Conservation (phyloP, 257 asterid genomes). For the Fraxinus anomala region DNA sequence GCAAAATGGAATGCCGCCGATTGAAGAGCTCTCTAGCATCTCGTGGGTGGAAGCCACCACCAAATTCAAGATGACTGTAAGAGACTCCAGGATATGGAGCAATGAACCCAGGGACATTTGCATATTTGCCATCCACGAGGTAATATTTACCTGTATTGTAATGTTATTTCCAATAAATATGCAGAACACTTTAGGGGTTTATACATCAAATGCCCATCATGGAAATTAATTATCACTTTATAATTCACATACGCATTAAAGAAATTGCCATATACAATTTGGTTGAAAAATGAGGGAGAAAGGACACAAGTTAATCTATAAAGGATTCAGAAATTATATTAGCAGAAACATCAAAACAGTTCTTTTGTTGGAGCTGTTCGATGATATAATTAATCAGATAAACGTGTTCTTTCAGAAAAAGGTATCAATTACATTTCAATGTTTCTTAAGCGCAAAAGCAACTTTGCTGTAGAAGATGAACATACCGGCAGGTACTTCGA, state of each 20-base stretch:
- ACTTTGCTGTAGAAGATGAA: neutral
- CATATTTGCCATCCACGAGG: slow-evolving; percentile 41
- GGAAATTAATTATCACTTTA: neutral
- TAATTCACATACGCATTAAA: neutral
- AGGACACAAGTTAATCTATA: neutral
- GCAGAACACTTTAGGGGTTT: neutral
- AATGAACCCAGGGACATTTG: slow-evolving; percentile 40
- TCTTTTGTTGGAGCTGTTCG: neutral
- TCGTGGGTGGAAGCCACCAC: slow-evolving; percentile 35
- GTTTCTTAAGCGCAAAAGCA: neutral
- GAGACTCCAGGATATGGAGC: slow-evolving; percentile 42
- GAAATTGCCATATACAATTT: neutral
- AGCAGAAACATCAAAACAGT: neutral
- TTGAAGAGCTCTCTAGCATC: slow-evolving; percentile 47
- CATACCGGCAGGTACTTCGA: slow-evolving; percentile 43
- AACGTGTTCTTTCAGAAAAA: slow-evolving; percentile 11
- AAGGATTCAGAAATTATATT: neutral
- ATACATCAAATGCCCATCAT: neutral
- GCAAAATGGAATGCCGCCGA: slow-evolving; percentile 38
- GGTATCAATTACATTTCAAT: neutral
- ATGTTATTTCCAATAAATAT: neutral
- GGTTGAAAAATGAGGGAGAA: neutral
- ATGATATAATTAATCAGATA: neutral
- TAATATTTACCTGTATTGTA: slow-evolving; percentile 44
- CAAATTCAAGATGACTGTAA: slow-evolving; percentile 23